Conservation (phyloP, 495 filamentous ascomycete genomes). For the Xeromyces bisporus region DNA sequence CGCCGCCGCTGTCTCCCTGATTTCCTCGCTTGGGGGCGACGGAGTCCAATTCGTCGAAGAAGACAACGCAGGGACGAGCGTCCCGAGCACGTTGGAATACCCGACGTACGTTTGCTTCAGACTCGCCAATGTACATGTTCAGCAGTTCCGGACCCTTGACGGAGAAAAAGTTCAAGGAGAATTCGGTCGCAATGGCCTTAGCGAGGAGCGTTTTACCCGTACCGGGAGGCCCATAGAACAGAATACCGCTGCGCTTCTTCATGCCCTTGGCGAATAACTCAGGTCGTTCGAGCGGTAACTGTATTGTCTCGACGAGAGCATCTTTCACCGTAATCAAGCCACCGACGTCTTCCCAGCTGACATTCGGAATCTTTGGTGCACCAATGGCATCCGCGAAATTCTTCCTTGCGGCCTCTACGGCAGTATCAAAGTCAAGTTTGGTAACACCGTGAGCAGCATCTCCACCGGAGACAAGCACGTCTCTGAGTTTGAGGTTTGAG, state of each 20-base stretch:
- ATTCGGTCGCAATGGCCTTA: conserved; percentile 96
- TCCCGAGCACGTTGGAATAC: conserved; percentile 93
- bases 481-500: conserved; percentile 44
- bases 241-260: conserved; percentile 94
- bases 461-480: conserved; percentile 83
- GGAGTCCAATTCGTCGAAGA: conserved; percentile 95
- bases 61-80: conserved; percentile 92
- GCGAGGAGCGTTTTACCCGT: conserved; percentile 94
- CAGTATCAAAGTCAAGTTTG: conserved; percentile 75
- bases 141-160: conserved; percentile 95
- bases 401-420: conserved; percentile 85
- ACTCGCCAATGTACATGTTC: conserved; percentile 99
- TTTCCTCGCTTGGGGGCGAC: conserved; percentile 96
- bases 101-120: conserved; percentile 88
- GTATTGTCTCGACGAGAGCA: conserved; percentile 91
- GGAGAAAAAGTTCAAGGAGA: conserved; percentile 96
- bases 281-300: conserved; percentile 77
- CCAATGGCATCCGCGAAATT: conserved; percentile 97
- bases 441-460: conserved; percentile 57
- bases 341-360: conserved; percentile 91
- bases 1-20: conserved; percentile 92
- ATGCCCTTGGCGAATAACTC: conserved; percentile 96
- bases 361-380: conserved; percentile 94
- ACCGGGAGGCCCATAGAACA: conserved; percentile 95
- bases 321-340: conserved; percentile 88